Base-by-base conservation (phyloP, 2,329 filamentous ascomycete species). In the Fusarium nelsonii region DNA sequence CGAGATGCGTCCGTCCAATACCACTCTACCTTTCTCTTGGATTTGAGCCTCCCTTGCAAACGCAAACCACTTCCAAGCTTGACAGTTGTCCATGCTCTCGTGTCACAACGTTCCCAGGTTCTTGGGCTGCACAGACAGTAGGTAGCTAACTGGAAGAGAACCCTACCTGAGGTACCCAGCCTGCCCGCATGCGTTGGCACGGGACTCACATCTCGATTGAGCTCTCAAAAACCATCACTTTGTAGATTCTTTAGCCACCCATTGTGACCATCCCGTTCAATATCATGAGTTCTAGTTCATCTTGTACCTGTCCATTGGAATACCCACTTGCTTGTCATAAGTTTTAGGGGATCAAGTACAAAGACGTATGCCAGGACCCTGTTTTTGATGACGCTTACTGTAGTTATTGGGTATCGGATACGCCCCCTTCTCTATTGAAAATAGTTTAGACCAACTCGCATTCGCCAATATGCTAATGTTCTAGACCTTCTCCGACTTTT, bases 1-100 rank as follows among this genome's bases (percentile, higher is more conserved):
- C 68, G 68, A 65, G 68, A 70, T 71, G 62, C 23, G 23, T 23
- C 23, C 60, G 58, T 26, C 60, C 32, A 63, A 32, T 41, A 30
- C 41, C 46, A 46, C 32, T 23, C 16, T 32, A 32, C 23, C 14
- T 33, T 16, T 18, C 33, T 18, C 58, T 28, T 44, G 23, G 20
- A 15, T 37, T 30, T 33, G 34, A 54, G 43, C 46, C 48, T 68
- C 45, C 46, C 39, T 60, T 28, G 37, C 34, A 52, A 50, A 48
- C 32, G 37, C 34, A 52, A 50, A 48, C 32, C 33, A 43, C 39
- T 58, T 48, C 41, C 51, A 53, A 20, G 16, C 49, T 41, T 30
- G 30, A 41, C 46, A 64, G 36, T 63, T 39, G 26, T 23, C 14
- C 23, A 28, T 43, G 23, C 12, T 43, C 23, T 43, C n/a, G 23